These are phyloP conservation scores for Tylopilus sp. DNA, from an alignment of 768 basidiomycete genomes.

Conservation along the genomic window DNA sequence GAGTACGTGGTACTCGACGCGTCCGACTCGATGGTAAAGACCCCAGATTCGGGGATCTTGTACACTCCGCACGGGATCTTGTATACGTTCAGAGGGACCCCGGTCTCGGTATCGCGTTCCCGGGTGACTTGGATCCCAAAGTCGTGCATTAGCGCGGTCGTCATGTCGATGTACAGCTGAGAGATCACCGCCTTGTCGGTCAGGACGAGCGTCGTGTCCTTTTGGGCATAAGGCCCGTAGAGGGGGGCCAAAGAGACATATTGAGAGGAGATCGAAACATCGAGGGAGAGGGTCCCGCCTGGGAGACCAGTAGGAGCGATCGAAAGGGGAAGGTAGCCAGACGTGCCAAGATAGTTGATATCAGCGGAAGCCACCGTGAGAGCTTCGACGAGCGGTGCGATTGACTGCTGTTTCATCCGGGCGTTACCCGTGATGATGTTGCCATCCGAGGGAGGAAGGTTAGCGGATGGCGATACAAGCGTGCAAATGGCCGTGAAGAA, in stretches of 20 bases:
- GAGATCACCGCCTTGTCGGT: slow-evolving; percentile 95
- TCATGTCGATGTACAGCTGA: slow-evolving; percentile 99
- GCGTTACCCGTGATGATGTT: slow-evolving; percentile 96
- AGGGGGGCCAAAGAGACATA: slow-evolving; percentile 99
- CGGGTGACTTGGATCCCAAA: slow-evolving; percentile 82
- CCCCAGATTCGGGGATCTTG: slow-evolving; percentile 55
- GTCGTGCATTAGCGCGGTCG: slow-evolving; percentile 93
- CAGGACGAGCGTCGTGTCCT: slow-evolving; percentile 85
- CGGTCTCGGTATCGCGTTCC: slow-evolving; percentile 53
- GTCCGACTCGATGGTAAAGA: slow-evolving; percentile 92
- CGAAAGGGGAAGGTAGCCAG: slow-evolving; percentile 85
- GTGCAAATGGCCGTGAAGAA: slow-evolving; percentile 97
- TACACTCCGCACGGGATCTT: slow-evolving; percentile 81
- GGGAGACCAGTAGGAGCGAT: slow-evolving; percentile 81
- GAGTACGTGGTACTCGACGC: slow-evolving; percentile 97
- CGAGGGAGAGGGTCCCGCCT: slow-evolving; percentile 80
- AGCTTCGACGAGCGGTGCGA: slow-evolving; percentile 91
- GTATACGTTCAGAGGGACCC: slow-evolving; percentile 77
- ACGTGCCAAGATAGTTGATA: slow-evolving; percentile 73
- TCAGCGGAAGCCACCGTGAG: slow-evolving; percentile 75
- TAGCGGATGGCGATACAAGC: slow-evolving; percentile 55
- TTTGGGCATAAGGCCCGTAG: slow-evolving; percentile 83
- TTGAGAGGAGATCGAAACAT: slow-evolving; percentile 95
- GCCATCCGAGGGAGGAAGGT: slow-evolving; percentile 35
- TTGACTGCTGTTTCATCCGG: slow-evolving; percentile 98